Base-by-base conservation (phyloP, 768 basidiomycete genomes). In the Sporobolomyces pararoseus region DNA sequence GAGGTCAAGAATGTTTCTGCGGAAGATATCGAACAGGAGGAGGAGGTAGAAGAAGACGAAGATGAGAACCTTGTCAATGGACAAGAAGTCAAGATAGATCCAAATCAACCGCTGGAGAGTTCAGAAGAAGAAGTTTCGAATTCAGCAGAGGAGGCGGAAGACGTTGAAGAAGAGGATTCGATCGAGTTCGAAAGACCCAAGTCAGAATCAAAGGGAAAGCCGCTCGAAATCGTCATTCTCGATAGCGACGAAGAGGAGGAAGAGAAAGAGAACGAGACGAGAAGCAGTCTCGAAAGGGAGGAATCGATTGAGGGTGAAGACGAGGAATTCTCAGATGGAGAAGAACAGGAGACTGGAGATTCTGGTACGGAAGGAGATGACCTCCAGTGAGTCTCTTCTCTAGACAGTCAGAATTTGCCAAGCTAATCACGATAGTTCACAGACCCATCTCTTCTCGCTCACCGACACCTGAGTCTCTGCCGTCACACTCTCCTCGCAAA, bases 191-290 rank as follows among this genome's bases (percentile, higher is more conserved):
- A 59, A 25, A 37, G 34, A 35, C 54, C 54, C 6, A 34, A 58
- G 27, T 12, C 55, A 7, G 27, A 58, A 39, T 12, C 55, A 7
- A 39, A n/a, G 17, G 21, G 21, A 4, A 35, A 27, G 27, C 58
- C 59, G 2, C 44, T 49, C 31, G 59, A 61, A 46, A 49, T 61
- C 10, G 46, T 61, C 46, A 4, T 61, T 4, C 59, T 61, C 46
- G 55, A 35, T n/a, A 52, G 55, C 1, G 46, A 57, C 46, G 47
- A 49, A 13, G 49, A 49, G 32, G 44, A 55, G 32, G 23, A 34
- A 34, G 53, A 32, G 27, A 37, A 57, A 52, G 46, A 21, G 63
- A 55, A n/a, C 5, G 35, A 58, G 25, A n/a, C 34, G 47, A 39
- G 32, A 2, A 21, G 1, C 37, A n/a, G n/a, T 37, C 35, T 14